These are phyloP conservation scores for Colletotrichum brevisporum DNA, from an alignment of 2,329 filamentous ascomycete genomes.

Conservation along the genomic window DNA sequence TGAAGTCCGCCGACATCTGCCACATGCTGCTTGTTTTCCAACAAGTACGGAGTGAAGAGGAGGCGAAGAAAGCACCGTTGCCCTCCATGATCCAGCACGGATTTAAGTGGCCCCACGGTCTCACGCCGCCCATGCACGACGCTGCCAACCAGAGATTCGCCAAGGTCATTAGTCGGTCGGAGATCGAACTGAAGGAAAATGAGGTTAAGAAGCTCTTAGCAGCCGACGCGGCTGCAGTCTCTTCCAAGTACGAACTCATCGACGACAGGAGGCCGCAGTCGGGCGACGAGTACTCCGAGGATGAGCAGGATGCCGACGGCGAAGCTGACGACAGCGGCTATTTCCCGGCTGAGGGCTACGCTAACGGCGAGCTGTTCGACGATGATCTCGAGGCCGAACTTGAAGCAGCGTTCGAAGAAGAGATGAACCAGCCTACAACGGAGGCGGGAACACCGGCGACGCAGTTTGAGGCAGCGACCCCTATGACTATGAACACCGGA, in stretches of 20 bases:
- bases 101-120: constrained; percentile 85
- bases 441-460: constrained; percentile 60
- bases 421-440: constrained; percentile 55
- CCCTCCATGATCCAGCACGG: constrained; percentile 78
- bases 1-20: constrained; percentile 89
- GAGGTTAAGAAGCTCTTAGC: constrained; percentile 81
- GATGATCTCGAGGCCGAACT: constrained; percentile 69
- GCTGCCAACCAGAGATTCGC: constrained; percentile 86
- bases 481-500: constrained; percentile 57
- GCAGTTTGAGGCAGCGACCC: constrained; percentile 60
- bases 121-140: constrained; percentile 91
- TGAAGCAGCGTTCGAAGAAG: constrained; percentile 65
- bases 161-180: constrained; percentile 84
- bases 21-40: constrained; percentile 90
- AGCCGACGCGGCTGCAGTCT: constrained; percentile 74
- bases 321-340: constrained; percentile 62
- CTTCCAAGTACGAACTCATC: constrained; percentile 75
- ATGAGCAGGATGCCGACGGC: constrained; percentile 66
- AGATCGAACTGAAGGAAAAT: constrained; percentile 87
- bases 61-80: constrained; percentile 76
- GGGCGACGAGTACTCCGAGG: constrained; percentile 70
- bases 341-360: constrained; percentile 49
- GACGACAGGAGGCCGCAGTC: constrained; percentile 60
- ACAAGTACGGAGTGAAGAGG: constrained; percentile 74
- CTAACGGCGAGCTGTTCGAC: constrained; percentile 54